Base-by-base conservation (phyloP, 306 rosid species). In the Carpinus viminea region DNA sequence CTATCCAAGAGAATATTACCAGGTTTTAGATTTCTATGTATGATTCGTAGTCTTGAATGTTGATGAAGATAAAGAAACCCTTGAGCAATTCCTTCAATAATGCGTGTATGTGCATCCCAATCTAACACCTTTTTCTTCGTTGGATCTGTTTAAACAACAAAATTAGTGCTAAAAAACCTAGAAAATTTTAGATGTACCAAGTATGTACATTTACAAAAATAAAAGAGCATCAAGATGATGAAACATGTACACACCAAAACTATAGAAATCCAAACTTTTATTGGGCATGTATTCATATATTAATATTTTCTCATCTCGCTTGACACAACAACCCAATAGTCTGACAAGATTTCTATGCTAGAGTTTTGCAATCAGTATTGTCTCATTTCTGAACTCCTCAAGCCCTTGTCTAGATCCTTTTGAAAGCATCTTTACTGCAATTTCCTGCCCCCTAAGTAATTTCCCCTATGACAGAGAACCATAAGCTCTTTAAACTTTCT, bases 1-100 rank as follows among this genome's bases (percentile, higher is more conserved):
- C 60, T 8, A 55, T 55, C 60, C 60, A 55, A 55, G 28, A 55
- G 60, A 55, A 55, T 55, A 21, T 55, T 55, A 55, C 60, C n/a
- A 3, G 26, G 60, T 55, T 55, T 55, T 3, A 55, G 2, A 55
- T 55, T 26, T 55, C 60, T 55, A 55, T 55, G 60, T 18, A 55
- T 55, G 12, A 55, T 55, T n/a, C 60, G 21, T 16, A 55, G 26
- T 21, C 60, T 55, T 55, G 60, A 55, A 55, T 55, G n/a, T 18
- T 17, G 60, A 55, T 55, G 60, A 55, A 55, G 60, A 55, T 55
- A 55, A n/a, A 55, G 60, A 55, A 55, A 4, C 60, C 60, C 60
- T n/a, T 55, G 26, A 55, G 60, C 60, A 55, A 55, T 8, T 9
- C 60, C 60, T 55, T 55, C 60, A 18, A 55, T n/a, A 55, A 55